Conservation (phyloP, 352 stramenopile species). For the Salisapilia sapeloensis region DNA sequence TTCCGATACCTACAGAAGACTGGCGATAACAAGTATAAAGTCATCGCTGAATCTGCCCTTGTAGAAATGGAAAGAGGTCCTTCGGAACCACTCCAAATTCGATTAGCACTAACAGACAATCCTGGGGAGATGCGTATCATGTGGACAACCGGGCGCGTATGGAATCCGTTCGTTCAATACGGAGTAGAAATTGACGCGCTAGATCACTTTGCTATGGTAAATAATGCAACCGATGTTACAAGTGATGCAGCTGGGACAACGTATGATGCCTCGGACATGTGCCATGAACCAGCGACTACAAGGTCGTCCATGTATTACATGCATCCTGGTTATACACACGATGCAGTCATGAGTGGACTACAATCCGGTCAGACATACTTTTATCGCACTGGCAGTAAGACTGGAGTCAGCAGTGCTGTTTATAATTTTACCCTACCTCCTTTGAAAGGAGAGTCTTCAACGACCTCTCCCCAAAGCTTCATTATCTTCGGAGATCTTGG, state of each 20-base stretch:
- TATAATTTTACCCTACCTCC: constrained; percentile 13
- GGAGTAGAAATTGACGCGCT: constrained; percentile 1
- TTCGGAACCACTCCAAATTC: constrained; percentile 16
- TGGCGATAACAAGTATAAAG: constrained; percentile 4
- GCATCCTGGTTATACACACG: constrained; percentile 15
- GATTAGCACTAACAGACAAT: constrained; percentile 10
- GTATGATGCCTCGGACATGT: constrained; percentile 13
- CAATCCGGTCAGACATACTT: constrained; percentile 8
- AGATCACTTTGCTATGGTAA: constrained; percentile 5
- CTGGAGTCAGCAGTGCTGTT: constrained; percentile 8
- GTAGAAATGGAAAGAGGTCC: constrained; percentile 11
- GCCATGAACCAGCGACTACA: constrained; percentile 5
- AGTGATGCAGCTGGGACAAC: no score
- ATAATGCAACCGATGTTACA: no score
- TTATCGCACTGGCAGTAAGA: constrained; percentile 15
- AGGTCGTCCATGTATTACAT: constrained; percentile 8
- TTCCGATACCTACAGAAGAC: constrained; percentile 13
- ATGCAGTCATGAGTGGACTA: constrained; percentile 10
- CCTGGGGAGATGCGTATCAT: constrained; percentile 16
- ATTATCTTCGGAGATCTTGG: constrained; percentile 39
- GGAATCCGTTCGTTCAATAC: constrained; percentile 8
- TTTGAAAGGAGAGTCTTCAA: no score
- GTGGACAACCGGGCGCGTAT: constrained; percentile 12
- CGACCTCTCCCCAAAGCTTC: constrained; percentile 18
- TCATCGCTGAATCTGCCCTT: constrained; percentile 7